Conservation (phyloP, 345 rosid species). For the Lumnitzera littorea region DNA sequence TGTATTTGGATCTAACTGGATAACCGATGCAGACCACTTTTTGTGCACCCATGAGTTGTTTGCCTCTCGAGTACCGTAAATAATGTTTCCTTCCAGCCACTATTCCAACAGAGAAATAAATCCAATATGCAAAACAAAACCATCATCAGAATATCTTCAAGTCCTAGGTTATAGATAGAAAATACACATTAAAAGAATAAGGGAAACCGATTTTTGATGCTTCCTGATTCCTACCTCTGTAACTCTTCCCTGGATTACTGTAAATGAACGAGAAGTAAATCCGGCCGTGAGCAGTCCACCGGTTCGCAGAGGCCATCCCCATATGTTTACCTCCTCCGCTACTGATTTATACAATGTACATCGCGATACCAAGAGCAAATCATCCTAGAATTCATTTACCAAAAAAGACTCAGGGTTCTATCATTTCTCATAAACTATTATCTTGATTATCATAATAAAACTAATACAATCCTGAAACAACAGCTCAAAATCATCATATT, state of each 20-base stretch:
- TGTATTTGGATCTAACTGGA: slow-evolving; percentile 70
- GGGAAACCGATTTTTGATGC: background rate
- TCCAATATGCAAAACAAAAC: background rate
- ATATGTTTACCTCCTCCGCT: slow-evolving; percentile 71
- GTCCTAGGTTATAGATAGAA: background rate
- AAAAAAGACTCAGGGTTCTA: background rate
- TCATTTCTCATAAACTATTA: no score
- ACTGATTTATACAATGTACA: slow-evolving; percentile 64
- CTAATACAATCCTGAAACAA: no score
- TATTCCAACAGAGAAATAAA: slow-evolving; percentile 7
- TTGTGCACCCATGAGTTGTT: slow-evolving; percentile 49
- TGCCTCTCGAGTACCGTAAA: slow-evolving; percentile 34
- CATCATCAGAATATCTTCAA: background rate
- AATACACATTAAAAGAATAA: background rate
- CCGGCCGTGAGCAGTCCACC: slow-evolving; percentile 59
- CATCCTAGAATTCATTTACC: slow-evolving; percentile 29
- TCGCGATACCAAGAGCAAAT: slow-evolving; percentile 43
- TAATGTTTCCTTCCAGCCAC: slow-evolving; percentile 64
- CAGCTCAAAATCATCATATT: background rate
- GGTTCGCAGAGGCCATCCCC: slow-evolving; percentile 98
- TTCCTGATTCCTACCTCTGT: slow-evolving; percentile 43
- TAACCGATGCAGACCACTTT: slow-evolving; percentile 46
- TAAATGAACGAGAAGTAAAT: slow-evolving; percentile 44
- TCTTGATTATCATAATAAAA: no score
- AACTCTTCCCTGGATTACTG: slow-evolving; percentile 67